Conservation (phyloP, 129 eudicot genomes). For the Chrysanthemum lavandulifolium region DNA sequence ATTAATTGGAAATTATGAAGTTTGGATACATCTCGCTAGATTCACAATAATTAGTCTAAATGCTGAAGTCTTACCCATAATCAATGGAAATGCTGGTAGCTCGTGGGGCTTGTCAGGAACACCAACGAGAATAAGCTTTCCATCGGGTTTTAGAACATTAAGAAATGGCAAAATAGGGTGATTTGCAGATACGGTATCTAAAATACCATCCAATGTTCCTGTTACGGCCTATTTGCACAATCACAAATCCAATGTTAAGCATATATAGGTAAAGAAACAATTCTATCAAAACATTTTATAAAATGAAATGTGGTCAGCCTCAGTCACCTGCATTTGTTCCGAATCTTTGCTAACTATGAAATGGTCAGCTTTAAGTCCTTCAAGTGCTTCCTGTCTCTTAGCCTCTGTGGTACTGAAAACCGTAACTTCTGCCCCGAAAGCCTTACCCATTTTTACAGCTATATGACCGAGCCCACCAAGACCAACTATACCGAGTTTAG, state of each 20-base stretch:
- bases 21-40: no score
- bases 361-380: slow-evolving; percentile 33
- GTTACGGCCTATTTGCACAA: slow-evolving; percentile 33
- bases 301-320: neutral
- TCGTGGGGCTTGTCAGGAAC: slow-evolving; percentile 49
- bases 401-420: slow-evolving; percentile 30
- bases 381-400: slow-evolving; percentile 36
- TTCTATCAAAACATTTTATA: no score
- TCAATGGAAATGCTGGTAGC: slow-evolving; percentile 20
- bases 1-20: no score
- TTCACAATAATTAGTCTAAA: no score
- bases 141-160: slow-evolving; percentile 37
- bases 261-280: neutral
- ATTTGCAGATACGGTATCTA: slow-evolving; percentile 50
- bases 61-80: no score
- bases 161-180: slow-evolving; percentile 41
- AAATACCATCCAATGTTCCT: slow-evolving; percentile 47
- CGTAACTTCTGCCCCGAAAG: slow-evolving; percentile 39
- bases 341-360: slow-evolving; percentile 33
- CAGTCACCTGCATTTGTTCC: slow-evolving; percentile 31
- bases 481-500: slow-evolving; percentile 37
- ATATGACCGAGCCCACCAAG: slow-evolving; percentile 46
- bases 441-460: slow-evolving; percentile 41
- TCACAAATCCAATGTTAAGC: neutral
- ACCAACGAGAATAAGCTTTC: slow-evolving; percentile 45